Evolutionary conservation across 768 basidiomycete species (phyloP), one percentile per base, ranked within the genome.

Genomic region (Boletus insuetus): DNA sequence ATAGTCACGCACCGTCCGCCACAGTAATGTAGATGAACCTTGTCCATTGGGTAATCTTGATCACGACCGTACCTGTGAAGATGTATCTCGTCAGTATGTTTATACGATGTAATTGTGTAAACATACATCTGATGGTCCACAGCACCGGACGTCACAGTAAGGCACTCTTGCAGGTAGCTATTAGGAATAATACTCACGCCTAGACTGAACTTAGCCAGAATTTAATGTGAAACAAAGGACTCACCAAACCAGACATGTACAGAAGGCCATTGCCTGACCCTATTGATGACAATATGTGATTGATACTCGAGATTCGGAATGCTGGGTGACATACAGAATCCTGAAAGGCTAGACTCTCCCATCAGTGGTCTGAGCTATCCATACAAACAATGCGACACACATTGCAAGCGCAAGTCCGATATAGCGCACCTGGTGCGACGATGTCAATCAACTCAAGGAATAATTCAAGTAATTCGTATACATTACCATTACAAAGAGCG

Each of bases 1-100:
- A 14, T n/a, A 38, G 31, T 12, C 1, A 58, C 59, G 31, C 32
- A 60, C 60, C 55, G 4, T 58, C 42, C 46, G 14, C 22, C 8
- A 20, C 37, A 6, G 44, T 16, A 3, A 1, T 7, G 41, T 53
- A 61, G 20, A 54, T 11, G 2, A 48, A 0, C 1, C 0, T 4
- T 4, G 19, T 17, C 60, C 54, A 57, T 16, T 4, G 4, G 14
- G 17, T 0, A n/a, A 51, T 11, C 14, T 46, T 22, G 2, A 1
- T 0, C 19, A 39, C 10, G 14, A 29, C 17, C 0, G 1, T 3
- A 35, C 59, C 54, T 61, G 35, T 16, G 10, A 41, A 6, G 4
- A 19, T 3, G 2, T 31, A 34, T 11, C 12, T 17, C 2, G 17
- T 16, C 37, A 16, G 13, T 17, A 38, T 38, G 4, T 7, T 35